Evolutionary conservation across 1,284 basidiomycete species (phyloP), one percentile per base, ranked within the genome.

Genomic region (Nidula niveotomentosa): DNA sequence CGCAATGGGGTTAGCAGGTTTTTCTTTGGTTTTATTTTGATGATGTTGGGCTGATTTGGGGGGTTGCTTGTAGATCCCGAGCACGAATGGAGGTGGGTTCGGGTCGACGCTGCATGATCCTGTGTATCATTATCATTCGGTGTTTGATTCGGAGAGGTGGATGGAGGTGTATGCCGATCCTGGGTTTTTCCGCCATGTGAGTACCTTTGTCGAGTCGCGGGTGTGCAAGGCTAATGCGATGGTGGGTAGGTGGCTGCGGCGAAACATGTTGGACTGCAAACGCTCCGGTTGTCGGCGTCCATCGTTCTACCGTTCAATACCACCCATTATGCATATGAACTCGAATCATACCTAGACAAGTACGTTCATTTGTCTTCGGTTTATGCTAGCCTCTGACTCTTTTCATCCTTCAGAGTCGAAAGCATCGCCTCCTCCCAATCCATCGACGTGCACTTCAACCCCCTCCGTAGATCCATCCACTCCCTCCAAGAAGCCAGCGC

Each of bases 91-190:
- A 64, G 45, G 45, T 23, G 73, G 76, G 15, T 80, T 81, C 49
- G 64, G 62, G 8, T 37, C 30, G 60, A 81, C 84, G 15, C 70
- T 67, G 0, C 69, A 69, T 49, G 89, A 91, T 65, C 78, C 92
- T 5, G 79, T 83, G 5, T 92, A 92, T 65, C 91, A 92, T 66
- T 92, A 91, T 63, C 87, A 90, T 64, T 90, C 88, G 13, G 83
- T 93, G 58, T 95, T 90, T 67, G 93, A 95, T 69, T 83, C 80
- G 30, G 81, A 87, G 62, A 72, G 75, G 50, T 95, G 88, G 87
- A 86, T 91, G 69, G 84, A 89, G 62, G 70, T 76, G 30, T 94
- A 85, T 64, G 90, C 80, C 36, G 93, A 95, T 68, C 86, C 88
- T n/a, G 85, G 82, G 4, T 94, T 92, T 74, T 70, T 83, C 61